These are phyloP conservation scores for Escallonia rubra DNA, from an alignment of 129 eudicot species.

Conservation along the genomic window DNA sequence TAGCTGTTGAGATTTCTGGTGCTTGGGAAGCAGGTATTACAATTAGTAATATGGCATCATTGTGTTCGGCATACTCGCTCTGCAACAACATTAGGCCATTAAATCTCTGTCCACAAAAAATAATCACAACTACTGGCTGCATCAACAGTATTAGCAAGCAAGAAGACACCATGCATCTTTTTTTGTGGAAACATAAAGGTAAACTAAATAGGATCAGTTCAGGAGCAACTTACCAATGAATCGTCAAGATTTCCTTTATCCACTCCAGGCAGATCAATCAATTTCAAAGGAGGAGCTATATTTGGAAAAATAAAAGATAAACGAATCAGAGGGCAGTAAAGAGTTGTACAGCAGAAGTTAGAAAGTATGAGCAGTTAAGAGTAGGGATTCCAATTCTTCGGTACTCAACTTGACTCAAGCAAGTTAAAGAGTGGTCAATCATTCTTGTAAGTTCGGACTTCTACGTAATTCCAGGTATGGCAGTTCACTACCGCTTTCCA, in stretches of 20 bases:
- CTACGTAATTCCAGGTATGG: not conserved
- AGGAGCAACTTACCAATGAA: constrained; percentile 61
- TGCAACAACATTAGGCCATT: constrained; percentile 24
- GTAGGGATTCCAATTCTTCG: not conserved
- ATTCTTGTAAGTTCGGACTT: not conserved
- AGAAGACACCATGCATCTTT: not conserved
- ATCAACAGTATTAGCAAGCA: not conserved
- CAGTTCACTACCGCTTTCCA: not conserved
- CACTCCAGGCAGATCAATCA: constrained; percentile 91
- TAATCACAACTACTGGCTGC: not conserved
- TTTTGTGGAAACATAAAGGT: not conserved
- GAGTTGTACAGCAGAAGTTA: not conserved
- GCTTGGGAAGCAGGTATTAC: constrained; percentile 90
- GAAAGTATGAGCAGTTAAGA: too few relatives aligned
- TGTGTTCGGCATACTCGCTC: constrained; percentile 85
- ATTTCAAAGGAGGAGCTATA: constrained; percentile 91
- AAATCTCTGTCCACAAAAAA: constrained; percentile 1
- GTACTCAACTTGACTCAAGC: not conserved
- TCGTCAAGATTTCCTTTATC: constrained; percentile 90
- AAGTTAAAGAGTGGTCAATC: not conserved
- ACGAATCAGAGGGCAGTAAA: not conserved
- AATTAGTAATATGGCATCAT: constrained; percentile 85
- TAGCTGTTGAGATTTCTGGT: constrained; percentile 83
- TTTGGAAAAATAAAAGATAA: not conserved
- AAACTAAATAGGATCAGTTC: not conserved